Percentiles rank a stretch among this genome's conserved stretches.
Conservation (phyloP, 306 rosid species). For the Luffa aegyptiaca region DNA sequence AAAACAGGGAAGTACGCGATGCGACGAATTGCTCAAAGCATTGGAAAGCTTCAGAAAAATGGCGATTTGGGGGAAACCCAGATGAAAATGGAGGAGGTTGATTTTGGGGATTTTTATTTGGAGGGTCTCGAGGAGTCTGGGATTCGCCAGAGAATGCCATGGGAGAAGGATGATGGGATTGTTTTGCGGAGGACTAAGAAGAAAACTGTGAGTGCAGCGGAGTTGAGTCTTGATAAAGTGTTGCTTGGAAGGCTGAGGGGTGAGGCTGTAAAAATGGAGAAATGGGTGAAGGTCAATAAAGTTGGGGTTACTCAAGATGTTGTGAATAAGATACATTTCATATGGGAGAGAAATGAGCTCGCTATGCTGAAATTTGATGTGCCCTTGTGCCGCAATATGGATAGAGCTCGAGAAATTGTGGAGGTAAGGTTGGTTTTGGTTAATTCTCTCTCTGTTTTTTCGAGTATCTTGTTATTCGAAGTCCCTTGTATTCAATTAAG, state of each 20-base stretch:
- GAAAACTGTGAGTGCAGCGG: constrained; percentile 33
- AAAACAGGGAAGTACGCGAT: constrained; percentile 40
- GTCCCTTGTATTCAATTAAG: neutral
- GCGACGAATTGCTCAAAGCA: constrained; percentile 37
- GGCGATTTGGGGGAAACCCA: constrained; percentile 17
- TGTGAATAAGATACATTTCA: constrained; percentile 40
- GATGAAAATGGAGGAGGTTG: constrained; percentile 18
- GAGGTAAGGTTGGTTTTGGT: constrained; percentile 39
- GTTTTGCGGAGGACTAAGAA: constrained; percentile 33
- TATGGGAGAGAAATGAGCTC: constrained; percentile 66
- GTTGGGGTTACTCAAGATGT: constrained; percentile 68
- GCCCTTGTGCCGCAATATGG: constrained; percentile 76
- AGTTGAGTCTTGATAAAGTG: constrained; percentile 44
- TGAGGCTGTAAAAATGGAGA: constrained; percentile 53
- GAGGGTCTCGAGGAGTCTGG: constrained; percentile 22
- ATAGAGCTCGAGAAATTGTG: constrained; percentile 78
- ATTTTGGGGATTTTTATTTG: constrained; percentile 27
- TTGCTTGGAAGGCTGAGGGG: constrained; percentile 53
- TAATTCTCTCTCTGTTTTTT: neutral
- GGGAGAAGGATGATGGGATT: constrained; percentile 58
- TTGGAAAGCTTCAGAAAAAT: constrained; percentile 32
- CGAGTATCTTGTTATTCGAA: neutral
- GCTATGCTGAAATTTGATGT: constrained; percentile 65
- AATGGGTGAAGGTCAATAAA: constrained; percentile 83
- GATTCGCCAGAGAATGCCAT: constrained; percentile 44